Evolutionary conservation across 768 basidiomycete species (phyloP).

Genomic region (Leccinum barrowsii): DNA sequence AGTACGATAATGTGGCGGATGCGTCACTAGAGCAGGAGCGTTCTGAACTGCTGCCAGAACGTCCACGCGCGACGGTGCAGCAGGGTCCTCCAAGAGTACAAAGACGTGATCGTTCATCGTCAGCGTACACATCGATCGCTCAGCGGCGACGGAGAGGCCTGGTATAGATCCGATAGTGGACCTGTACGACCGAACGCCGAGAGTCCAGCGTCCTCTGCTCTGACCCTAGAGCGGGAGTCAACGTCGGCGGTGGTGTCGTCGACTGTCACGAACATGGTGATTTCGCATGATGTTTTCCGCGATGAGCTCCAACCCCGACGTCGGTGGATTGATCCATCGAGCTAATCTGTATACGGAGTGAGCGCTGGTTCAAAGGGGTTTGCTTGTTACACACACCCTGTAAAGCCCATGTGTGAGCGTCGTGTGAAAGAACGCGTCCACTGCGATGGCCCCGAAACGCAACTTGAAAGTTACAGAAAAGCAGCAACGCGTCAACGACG

Average conservation of each 20-base stretch:
- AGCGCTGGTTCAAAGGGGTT: background rate
- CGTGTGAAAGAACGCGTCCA: constrained; percentile 23
- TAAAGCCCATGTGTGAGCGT: constrained; percentile 48
- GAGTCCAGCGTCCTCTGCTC: constrained; percentile 60
- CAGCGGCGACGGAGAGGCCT: constrained; percentile 47
- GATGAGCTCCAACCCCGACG: constrained; percentile 64
- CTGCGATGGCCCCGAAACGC: constrained; percentile 37
- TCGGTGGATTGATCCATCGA: constrained; percentile 81
- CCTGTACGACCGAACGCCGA: constrained; percentile 70
- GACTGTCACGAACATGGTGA: constrained; percentile 50
- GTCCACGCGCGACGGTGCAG: constrained; percentile 65
- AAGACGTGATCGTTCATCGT: constrained; percentile 82
- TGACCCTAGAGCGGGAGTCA: constrained; percentile 45
- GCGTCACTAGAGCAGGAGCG: constrained; percentile 26
- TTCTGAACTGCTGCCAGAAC: constrained; percentile 38
- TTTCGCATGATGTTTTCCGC: constrained; percentile 66
- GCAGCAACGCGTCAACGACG: background rate
- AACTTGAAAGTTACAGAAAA: constrained; percentile 32
- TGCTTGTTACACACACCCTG: constrained; percentile 41
- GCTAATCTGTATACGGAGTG: constrained; percentile 50
- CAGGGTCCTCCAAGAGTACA: constrained; percentile 73
- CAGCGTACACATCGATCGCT: constrained; percentile 71
- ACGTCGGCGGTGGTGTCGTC: constrained; percentile 12
- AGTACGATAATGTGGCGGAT: constrained; percentile 60
- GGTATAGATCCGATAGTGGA: constrained; percentile 62